phyloP scores from a whole-genome alignment of 1,284 basidiomycete genomes.

The Pyrrhoderma noxium region DNA sequence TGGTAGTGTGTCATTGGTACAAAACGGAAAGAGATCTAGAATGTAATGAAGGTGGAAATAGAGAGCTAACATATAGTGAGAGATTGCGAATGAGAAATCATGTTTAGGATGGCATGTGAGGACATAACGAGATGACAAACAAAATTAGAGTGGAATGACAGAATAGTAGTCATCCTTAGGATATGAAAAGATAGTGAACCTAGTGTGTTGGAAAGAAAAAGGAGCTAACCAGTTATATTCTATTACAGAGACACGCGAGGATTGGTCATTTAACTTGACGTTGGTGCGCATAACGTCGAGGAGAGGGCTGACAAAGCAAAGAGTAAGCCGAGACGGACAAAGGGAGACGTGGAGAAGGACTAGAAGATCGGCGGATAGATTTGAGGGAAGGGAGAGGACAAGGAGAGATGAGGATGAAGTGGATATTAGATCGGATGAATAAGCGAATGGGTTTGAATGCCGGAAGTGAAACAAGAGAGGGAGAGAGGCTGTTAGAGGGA shows the following conservation, averaged over 20 bases:
- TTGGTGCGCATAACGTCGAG: conserved; percentile 40
- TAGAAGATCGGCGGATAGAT: no score
- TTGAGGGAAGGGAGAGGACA: no score
- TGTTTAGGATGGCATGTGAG: neutral
- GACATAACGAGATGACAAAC: neutral
- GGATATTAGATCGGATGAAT: neutral
- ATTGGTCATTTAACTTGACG: conserved; percentile 6
- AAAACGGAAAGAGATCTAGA: no score
- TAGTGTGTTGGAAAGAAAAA: neutral
- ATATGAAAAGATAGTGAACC: neutral
- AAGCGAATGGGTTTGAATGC: conserved; percentile 19
- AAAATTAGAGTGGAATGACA: neutral
- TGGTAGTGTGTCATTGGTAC: no score
- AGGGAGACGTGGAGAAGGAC: no score
- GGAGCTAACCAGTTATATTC: conserved; percentile 74
- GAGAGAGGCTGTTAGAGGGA: conserved; percentile 6
- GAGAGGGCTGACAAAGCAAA: conserved; percentile 46
- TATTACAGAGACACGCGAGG: conserved; percentile 39
- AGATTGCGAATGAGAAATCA: neutral
- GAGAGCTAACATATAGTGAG: neutral
- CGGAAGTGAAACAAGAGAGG: neutral
- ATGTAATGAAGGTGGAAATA: neutral
- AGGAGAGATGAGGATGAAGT: neutral
- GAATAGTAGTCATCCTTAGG: no score
- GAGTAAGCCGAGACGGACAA: neutral